Conservation (phyloP, 1,284 basidiomycete species). For the Cutaneotrichosporon sp. region DNA sequence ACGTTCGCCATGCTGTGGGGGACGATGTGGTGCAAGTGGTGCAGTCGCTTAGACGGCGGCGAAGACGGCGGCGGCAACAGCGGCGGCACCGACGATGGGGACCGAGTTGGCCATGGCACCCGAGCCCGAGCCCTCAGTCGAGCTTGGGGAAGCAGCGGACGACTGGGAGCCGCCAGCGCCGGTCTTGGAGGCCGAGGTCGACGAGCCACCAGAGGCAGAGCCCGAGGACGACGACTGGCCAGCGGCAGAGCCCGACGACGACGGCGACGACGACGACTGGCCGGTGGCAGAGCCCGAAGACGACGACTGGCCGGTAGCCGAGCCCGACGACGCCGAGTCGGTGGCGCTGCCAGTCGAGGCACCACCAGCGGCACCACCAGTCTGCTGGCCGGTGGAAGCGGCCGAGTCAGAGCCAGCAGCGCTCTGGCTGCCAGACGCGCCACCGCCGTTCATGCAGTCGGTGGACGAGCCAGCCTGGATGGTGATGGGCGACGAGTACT, state of each 20-base stretch:
- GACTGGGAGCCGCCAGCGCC: background rate
- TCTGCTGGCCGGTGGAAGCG: background rate
- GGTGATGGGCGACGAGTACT: conserved; percentile 57
- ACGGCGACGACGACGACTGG: background rate
- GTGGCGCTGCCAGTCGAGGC: background rate
- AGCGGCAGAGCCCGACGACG: background rate
- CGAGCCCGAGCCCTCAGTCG: background rate
- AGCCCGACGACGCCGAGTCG: background rate
- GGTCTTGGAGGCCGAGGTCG: background rate
- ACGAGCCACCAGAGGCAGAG: background rate
- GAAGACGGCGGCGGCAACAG: conserved; percentile 1
- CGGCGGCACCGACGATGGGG: conserved; percentile 8
- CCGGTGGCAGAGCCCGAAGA: background rate
- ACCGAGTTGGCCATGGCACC: conserved; percentile 3
- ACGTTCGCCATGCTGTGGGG: background rate
- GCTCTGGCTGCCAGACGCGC: background rate
- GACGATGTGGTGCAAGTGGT: background rate
- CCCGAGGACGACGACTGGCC: background rate
- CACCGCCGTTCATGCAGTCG: conserved; percentile 21
- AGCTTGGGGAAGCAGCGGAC: background rate
- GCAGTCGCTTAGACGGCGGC: conserved; percentile 8
- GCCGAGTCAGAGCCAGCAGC: background rate
- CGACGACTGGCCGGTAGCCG: too few relatives aligned
- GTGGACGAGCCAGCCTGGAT: conserved; percentile 51
- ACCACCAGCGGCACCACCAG: background rate